Evolutionary conservation across 352 stramenopile species (phyloP), one percentile per base, ranked within the genome.

Genomic region (Globisporangium paroecandrum): DNA sequence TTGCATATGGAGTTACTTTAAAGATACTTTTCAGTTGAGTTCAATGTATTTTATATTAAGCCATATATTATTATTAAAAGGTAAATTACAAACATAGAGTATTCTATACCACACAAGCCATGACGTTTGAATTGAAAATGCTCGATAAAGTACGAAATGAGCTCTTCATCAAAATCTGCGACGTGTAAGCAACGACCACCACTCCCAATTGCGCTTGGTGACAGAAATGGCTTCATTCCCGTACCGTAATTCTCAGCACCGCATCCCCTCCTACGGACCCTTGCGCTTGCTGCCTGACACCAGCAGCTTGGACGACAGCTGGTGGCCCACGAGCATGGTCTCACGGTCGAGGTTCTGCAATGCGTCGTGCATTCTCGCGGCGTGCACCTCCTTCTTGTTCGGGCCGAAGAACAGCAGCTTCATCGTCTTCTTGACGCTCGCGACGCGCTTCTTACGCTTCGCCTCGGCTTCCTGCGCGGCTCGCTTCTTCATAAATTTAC

Each of bases 321-420:
- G 43, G 27, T 65, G 43, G 8, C 75, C 73, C 13, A 79, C 74
- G 32, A 71, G 20, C 32, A 55, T 27, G 69, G 81, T 74, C 63
- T 83, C 74, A 34, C 64, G 74, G 47, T 83, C 77, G 36, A 83
- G 68, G 59, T 83, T 79, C 65, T 59, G 58, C 38, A 83, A 51
- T 1, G 77, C 74, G 49, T 81, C 67, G 27, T 77, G 41, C 46
- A 83, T 8, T 32, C 66, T 67, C 12, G 65, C 58, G 0, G 69
- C n/a, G 41, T 83, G 77, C 8, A 56, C 66, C 22, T 79, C 73
- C 29, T 74, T 67, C 59, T 76, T 75, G 60, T 61, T 69, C 15
- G 64, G 64, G 1, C 74, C 69, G 10, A 80, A 38, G 0, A 77
- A 32, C 1, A 78, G 36, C 34, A 69, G n/a, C 36, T 74, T 73